phyloP scores from a whole-genome alignment of 164 flowering plant genomes.

The Annona cherimola region DNA sequence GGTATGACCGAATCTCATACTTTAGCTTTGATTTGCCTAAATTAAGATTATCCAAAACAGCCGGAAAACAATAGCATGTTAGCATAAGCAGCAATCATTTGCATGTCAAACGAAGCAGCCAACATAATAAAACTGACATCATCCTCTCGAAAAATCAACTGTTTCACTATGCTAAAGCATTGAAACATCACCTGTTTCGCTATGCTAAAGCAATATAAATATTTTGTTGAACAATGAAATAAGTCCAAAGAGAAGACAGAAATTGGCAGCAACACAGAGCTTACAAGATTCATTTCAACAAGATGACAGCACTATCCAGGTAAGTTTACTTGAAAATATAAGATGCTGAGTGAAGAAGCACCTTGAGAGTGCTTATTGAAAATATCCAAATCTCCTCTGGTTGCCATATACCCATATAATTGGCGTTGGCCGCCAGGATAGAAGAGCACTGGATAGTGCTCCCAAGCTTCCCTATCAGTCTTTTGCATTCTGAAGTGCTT shows the following conservation, averaged over 20 bases:
- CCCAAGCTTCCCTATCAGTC: slow-evolving; percentile 73
- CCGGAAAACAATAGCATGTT: neutral
- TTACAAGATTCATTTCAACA: neutral
- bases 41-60: neutral
- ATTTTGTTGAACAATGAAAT: neutral
- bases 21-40: slow-evolving; percentile 65
- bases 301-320: neutral
- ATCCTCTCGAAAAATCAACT: neutral
- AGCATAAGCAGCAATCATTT: neutral
- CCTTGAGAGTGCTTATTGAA: slow-evolving; percentile 83
- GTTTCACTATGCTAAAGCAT: neutral
- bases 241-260: neutral
- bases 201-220: neutral
- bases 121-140: neutral
- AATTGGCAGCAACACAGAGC: no score
- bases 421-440: slow-evolving; percentile 78
- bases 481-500: slow-evolving; percentile 61
- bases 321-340: neutral
- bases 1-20: slow-evolving; percentile 69
- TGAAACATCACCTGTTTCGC: neutral
- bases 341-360: slow-evolving; percentile 11
- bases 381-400: slow-evolving; percentile 53
- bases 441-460: slow-evolving; percentile 30
- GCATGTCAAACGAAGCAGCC: neutral
- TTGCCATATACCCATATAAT: slow-evolving; percentile 78